These are phyloP conservation scores for Lachancea nothofagi DNA, from an alignment of 805 yeast species.

Conservation along the genomic window DNA sequence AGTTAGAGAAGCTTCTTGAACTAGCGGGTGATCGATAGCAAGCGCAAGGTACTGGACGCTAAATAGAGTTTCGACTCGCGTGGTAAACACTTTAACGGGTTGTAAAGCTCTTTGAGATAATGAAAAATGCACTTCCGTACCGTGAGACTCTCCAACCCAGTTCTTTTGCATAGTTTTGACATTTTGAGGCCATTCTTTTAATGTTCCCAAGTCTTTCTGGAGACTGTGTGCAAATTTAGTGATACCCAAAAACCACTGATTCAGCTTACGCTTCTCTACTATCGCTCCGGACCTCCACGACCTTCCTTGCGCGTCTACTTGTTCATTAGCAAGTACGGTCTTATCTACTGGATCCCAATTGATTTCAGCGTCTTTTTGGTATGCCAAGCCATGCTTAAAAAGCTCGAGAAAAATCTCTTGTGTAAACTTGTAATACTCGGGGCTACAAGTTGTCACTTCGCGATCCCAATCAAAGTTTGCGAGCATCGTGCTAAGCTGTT, in stretches of 20 bases:
- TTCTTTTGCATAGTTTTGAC: constrained; percentile 87
- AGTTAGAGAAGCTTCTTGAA: constrained; percentile 32
- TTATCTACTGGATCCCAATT: constrained; percentile 98
- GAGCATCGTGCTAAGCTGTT: constrained; percentile 70
- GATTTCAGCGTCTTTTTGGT: constrained; percentile 78
- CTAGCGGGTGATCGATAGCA: constrained; percentile 64
- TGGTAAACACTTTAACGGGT: constrained; percentile 60
- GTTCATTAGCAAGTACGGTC: constrained; percentile 94
- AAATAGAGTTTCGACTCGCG: constrained; percentile 83
- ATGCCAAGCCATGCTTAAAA: constrained; percentile 74
- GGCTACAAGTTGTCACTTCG: constrained; percentile 79
- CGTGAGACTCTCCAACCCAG: constrained; percentile 90
- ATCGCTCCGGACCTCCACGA: constrained; percentile 97
- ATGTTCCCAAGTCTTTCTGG: constrained; percentile 52
- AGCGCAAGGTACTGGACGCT: constrained; percentile 81
- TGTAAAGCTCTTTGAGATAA: constrained; percentile 16
- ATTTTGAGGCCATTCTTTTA: constrained; percentile 79
- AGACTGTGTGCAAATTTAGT: constrained; percentile 73
- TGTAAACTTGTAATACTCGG: constrained; percentile 89
- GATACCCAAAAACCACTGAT: constrained; percentile 92
- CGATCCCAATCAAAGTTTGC: constrained; percentile 92
- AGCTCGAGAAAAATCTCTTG: constrained; percentile 76
- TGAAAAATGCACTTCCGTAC: constrained; percentile 61
- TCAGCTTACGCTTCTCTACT: constrained; percentile 74
- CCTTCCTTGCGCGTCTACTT: constrained; percentile 82